Evolutionary conservation across 768 basidiomycete species (phyloP).

Genomic region (Chlorophyllum brunneum): DNA sequence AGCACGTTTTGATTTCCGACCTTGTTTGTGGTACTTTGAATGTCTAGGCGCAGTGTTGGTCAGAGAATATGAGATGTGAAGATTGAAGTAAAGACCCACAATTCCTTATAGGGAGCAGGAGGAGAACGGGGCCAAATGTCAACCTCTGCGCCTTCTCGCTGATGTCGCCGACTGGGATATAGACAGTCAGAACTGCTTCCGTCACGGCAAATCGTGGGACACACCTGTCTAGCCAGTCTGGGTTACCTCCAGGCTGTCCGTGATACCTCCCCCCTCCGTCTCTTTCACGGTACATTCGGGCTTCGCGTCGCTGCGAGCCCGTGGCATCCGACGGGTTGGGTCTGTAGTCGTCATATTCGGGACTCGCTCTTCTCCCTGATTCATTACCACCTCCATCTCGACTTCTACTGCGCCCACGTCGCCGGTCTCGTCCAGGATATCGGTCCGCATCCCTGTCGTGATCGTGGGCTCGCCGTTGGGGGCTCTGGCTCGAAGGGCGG

Average conservation of each 20-base stretch:
- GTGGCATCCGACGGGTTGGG: slow-evolving; percentile 26
- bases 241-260: slow-evolving; percentile 23
- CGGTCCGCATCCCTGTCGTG: slow-evolving; percentile 26
- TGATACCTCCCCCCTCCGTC: slow-evolving; percentile 25
- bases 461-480: slow-evolving; percentile 28
- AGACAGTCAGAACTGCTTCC: background rate
- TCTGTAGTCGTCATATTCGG: slow-evolving; percentile 59
- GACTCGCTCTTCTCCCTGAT: slow-evolving; percentile 40
- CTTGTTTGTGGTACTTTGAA: slow-evolving; percentile 42
- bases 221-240: slow-evolving; percentile 70
- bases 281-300: slow-evolving; percentile 53
- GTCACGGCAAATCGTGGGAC: background rate
- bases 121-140: slow-evolving; percentile 86
- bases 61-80: background rate
- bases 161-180: slow-evolving; percentile 56
- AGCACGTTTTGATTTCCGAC: slow-evolving; percentile 55
- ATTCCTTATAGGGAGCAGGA: slow-evolving; percentile 37
- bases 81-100: slow-evolving; percentile 48
- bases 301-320: slow-evolving; percentile 24
- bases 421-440: slow-evolving; percentile 18
- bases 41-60: slow-evolving; percentile 37
- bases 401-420: slow-evolving; percentile 15
- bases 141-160: slow-evolving; percentile 53
- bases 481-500: slow-evolving; percentile 26
- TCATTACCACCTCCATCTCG: slow-evolving; percentile 22